A percentile compares a stretch with the other conserved stretches of the same genome.
Evolutionary conservation across 371 early-diverging fungal species (phyloP).

Genomic region (Dipsacomyces acuminosporus): DNA sequence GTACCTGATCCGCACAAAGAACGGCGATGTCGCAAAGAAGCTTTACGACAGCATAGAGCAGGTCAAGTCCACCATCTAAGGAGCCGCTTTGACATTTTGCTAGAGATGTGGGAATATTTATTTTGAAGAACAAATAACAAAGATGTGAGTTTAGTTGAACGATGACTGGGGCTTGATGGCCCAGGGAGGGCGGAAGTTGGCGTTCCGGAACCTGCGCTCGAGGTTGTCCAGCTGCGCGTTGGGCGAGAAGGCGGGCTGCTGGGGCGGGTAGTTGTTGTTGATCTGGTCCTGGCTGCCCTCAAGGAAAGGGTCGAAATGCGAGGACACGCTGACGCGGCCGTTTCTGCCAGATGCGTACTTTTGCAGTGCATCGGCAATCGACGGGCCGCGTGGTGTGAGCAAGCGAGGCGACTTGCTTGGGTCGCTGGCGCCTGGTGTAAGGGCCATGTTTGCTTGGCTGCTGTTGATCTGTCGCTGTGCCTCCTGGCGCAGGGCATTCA

Average conservation of each 20-base stretch:
- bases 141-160: conserved; percentile 17
- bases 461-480: conserved; percentile 44
- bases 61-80: conserved; percentile 1
- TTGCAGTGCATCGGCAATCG: conserved; percentile 39
- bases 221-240: conserved; percentile 40
- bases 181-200: conserved; percentile 47
- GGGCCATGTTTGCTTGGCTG: conserved; percentile 22
- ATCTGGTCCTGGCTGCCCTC: conserved; percentile 35
- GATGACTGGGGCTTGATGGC: conserved; percentile 38
- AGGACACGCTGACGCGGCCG: conserved; percentile 33
- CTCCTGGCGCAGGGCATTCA: conserved; percentile 40
- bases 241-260: conserved; percentile 23
- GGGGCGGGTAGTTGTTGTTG: conserved; percentile 8
- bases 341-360: conserved; percentile 9
- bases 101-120: no score
- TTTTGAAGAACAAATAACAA: no score
- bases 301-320: conserved; percentile 42
- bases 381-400: conserved; percentile 44
- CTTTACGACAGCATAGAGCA: conserved; percentile 12
- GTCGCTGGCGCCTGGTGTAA: conserved; percentile 13
- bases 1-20: conserved; percentile 42
- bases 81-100: no score
- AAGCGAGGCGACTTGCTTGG: conserved; percentile 5
- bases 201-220: conserved; percentile 44
- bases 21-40: conserved; percentile 11